Evolutionary conservation across 805 yeast genomes (phyloP).

Genomic region (Saturnispora dispora): DNA sequence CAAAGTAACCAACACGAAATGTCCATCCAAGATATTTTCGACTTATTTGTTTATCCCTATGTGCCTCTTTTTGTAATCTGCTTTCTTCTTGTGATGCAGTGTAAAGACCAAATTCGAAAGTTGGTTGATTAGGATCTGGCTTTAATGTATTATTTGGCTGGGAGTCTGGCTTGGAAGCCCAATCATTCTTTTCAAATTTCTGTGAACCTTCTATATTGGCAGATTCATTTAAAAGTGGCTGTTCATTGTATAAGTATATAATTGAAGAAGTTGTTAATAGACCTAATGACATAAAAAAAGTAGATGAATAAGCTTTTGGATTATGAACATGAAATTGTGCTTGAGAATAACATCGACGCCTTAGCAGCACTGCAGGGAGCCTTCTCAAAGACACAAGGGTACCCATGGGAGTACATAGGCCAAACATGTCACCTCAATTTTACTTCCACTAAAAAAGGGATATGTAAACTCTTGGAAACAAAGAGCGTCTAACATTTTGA

Average conservation of each 20-base stretch:
- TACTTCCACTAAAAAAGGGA: neutral
- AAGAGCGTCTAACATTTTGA: neutral
- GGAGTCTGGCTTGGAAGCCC: slow-evolving; percentile 8
- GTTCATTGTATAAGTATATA: neutral
- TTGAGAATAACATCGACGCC: neutral
- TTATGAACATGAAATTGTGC: neutral
- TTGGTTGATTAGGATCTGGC: slow-evolving; percentile 45
- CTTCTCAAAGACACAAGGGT: neutral
- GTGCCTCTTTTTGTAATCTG: slow-evolving; percentile 27
- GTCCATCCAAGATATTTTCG: slow-evolving; percentile 24
- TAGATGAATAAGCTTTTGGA: neutral
- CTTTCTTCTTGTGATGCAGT: slow-evolving; percentile 51
- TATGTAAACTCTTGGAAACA: neutral
- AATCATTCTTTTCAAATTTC: slow-evolving; percentile 9
- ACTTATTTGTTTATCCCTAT: slow-evolving; percentile 25
- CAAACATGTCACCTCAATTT: neutral
- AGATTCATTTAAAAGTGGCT: neutral
- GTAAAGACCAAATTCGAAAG: slow-evolving; percentile 62
- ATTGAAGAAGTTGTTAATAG: neutral
- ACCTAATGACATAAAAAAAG: neutral
- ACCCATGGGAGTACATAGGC: neutral
- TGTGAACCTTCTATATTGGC: slow-evolving; percentile 10
- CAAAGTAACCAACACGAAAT: slow-evolving; percentile 33
- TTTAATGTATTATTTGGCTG: slow-evolving; percentile 28
- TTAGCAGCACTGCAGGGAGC: neutral